A percentile compares a stretch with the other conserved stretches of the same genome.
These are phyloP conservation scores for Scytalidium lignicola DNA, from an alignment of 2,329 filamentous ascomycete species.

Conservation along the genomic window DNA sequence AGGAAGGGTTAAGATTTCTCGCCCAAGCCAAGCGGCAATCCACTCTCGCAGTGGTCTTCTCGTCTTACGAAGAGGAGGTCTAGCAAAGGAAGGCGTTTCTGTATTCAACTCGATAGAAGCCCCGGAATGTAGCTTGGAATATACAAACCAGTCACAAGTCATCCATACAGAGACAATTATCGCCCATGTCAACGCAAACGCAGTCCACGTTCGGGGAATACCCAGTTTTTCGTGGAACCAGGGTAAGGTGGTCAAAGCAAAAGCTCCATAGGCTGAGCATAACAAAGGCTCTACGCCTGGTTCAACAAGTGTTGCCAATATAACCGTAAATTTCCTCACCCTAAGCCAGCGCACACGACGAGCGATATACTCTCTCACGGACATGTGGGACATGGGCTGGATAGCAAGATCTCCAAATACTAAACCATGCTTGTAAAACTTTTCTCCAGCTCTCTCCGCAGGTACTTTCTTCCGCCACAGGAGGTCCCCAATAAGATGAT, in stretches of 20 bases:
- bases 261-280: conserved; percentile 76
- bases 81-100: conserved; percentile 71
- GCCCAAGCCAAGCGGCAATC: conserved; percentile 76
- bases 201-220: conserved; percentile 60
- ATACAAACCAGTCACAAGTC: conserved; percentile 67
- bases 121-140: conserved; percentile 68
- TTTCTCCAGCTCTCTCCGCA: conserved; percentile 35
- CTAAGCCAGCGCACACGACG: conserved; percentile 85
- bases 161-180: conserved; percentile 66
- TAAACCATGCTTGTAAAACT: conserved; percentile 73
- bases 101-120: conserved; percentile 65
- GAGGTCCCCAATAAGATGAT: conserved; percentile 89
- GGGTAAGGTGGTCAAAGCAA: conserved; percentile 69
- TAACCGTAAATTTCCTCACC: conserved; percentile 90
- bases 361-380: conserved; percentile 69
- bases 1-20: conserved; percentile 77
- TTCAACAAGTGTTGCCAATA: conserved; percentile 83
- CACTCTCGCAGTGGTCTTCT: conserved; percentile 62
- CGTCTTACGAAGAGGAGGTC: conserved; percentile 49
- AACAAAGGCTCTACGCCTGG: conserved; percentile 86
- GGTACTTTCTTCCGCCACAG: conserved; percentile 70
- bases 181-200: conserved; percentile 63
- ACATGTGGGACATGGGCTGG: conserved; percentile 83
- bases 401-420: conserved; percentile 82
- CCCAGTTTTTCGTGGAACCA: conserved; percentile 49